Base-by-base conservation (phyloP, 306 rosid genomes). In the Glycine latifolia region DNA sequence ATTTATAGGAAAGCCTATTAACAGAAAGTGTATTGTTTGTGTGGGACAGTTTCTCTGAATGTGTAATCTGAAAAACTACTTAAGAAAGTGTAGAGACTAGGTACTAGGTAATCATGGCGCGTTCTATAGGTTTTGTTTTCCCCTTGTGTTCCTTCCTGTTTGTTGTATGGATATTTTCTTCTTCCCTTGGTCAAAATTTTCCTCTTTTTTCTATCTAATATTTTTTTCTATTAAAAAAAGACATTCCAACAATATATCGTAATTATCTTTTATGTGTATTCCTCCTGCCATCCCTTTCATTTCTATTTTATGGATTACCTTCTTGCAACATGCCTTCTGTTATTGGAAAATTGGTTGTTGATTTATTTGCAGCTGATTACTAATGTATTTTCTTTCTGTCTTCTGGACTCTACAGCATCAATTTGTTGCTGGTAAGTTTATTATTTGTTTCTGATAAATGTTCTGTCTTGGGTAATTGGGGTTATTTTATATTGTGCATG, bases 361-460 rank as follows among this genome's bases (percentile, higher is more conserved):
- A 67, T 62, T 63, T 56, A 55, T 68, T 79, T 75, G 85, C 74
- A 67, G 77, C 87, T 73, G 88, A 80, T 82, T 81, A 83, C 76
- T 88, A 81, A 83, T 63, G 78, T 77, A 68, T 86, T 84, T 87
- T 83, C 41, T 82, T 84, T 82, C 43, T 80, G 85, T 73, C 88
- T 85, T 86, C 59, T 90, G 87, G 78, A 73, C 76, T 85, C 78
- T 52, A 72, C 97, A 93, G 99, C 94, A 95, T 89, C 99, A 95
- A 88, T 95, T 95, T 87, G 99, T 95, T 78, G 99, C 99, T 7
- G 99, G 99, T 95, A 86, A 90, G 99, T 72, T 67, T 82, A 46
- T 81, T 59, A 43, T 62, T 74, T 85, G 35, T 70, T 71, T 81
- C 41, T 83, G 15, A 58, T 80, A 56, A 79, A 54, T 39, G 17